Evolutionary conservation across 257 asterid genomes (phyloP).

Genomic region (Solanum pennellii): DNA sequence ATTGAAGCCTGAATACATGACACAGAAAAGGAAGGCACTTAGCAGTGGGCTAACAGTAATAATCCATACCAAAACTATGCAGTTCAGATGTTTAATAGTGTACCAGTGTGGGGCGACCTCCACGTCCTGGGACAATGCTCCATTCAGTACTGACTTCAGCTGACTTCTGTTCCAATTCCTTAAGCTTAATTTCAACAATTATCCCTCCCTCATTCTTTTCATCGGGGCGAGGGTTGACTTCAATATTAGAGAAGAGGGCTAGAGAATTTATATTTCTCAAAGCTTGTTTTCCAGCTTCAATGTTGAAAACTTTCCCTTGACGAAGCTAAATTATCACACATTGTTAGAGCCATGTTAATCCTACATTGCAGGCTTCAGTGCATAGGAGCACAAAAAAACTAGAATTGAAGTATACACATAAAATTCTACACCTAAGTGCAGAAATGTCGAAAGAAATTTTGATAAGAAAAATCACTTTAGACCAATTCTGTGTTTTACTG

Average conservation of each 20-base stretch:
- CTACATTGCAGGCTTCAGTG: neutral
- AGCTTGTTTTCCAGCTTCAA: slow-evolving; percentile 95
- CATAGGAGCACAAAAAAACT: neutral
- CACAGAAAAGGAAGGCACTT: slow-evolving; percentile 11
- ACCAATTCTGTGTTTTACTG: neutral
- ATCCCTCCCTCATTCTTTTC: slow-evolving; percentile 97
- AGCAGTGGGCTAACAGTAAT: neutral
- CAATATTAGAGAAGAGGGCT: slow-evolving; percentile 89
- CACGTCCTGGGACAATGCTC: slow-evolving; percentile 97
- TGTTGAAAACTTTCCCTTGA: slow-evolving; percentile 80
- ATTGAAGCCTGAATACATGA: slow-evolving; percentile 71
- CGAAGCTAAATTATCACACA: slow-evolving; percentile 43
- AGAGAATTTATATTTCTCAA: slow-evolving; percentile 79
- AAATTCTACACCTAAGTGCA: neutral
- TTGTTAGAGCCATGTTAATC: slow-evolving; percentile 2
- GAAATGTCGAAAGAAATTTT: neutral
- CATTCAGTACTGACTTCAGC: slow-evolving; percentile 98
- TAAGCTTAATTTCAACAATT: slow-evolving; percentile 80
- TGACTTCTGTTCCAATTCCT: slow-evolving; percentile 93
- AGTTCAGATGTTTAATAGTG: neutral
- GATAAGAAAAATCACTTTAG: neutral
- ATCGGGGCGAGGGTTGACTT: slow-evolving; percentile 95
- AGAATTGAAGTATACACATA: neutral
- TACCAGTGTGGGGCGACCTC: slow-evolving; percentile 96
- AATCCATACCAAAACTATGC: neutral